A percentile compares a stretch with the other conserved stretches of the same genome.
Evolutionary conservation across 2,329 filamentous ascomycete species (phyloP).

Genomic region (Beauveria asiatica): DNA sequence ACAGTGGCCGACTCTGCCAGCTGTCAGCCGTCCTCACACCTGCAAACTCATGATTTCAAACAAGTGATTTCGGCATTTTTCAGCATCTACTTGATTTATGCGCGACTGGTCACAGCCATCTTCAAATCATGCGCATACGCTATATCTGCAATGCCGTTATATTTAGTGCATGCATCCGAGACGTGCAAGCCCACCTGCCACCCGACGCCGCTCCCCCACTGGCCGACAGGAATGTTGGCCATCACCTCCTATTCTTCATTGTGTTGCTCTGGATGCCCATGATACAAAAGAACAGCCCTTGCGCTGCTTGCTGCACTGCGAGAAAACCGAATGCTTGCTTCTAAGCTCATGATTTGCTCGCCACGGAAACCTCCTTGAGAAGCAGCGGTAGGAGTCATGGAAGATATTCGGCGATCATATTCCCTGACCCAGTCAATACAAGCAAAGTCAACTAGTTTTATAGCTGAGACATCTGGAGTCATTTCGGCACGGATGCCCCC

Average conservation of each 20-base stretch:
- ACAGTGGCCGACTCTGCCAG: neutral
- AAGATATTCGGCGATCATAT: neutral
- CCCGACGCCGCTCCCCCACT: neutral
- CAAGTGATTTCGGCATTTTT: neutral
- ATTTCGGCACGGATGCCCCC: neutral
- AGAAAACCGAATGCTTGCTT: neutral
- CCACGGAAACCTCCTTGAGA: too few species aligned
- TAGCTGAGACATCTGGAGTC: neutral
- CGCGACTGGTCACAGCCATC: neutral
- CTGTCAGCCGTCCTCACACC: neutral
- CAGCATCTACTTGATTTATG: neutral
- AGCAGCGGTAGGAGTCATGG: neutral
- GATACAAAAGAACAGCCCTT: neutral
- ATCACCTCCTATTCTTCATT: neutral
- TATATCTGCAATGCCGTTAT: neutral
- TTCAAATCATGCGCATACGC: neutral
- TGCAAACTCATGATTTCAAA: neutral
- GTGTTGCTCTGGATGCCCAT: neutral
- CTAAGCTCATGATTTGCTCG: neutral
- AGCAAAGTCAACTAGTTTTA: too few species aligned
- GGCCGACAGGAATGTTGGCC: neutral
- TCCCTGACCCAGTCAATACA: neutral
- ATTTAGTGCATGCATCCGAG: neutral
- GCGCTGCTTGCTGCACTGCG: neutral
- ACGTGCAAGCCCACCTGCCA: neutral